Conservation (phyloP, 1,284 basidiomycete genomes). For the Malassezia furfur region DNA sequence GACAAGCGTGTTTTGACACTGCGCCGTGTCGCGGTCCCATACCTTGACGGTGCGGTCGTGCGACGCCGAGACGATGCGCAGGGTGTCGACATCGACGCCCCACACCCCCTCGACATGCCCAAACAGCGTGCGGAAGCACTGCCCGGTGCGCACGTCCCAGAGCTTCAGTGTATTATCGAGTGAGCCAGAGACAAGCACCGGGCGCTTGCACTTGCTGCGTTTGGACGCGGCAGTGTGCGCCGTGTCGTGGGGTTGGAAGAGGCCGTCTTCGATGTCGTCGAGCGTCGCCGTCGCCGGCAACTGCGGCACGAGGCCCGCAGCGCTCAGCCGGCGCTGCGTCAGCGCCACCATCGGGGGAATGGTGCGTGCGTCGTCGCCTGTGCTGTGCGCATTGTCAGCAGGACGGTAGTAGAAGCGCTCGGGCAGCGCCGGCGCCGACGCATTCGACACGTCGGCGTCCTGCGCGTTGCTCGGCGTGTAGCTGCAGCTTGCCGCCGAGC, state of each 20-base stretch:
- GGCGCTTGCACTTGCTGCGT: conserved; percentile 15
- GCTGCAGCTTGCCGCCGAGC: not conserved
- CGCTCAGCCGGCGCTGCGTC: conserved; percentile 32
- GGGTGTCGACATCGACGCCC: conserved; percentile 82
- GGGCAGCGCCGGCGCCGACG: conserved; percentile 9
- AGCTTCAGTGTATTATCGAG: conserved; percentile 92
- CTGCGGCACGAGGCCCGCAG: conserved; percentile 34
- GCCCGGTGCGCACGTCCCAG: conserved; percentile 86
- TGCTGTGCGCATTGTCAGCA: not conserved
- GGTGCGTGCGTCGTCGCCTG: conserved; percentile 4
- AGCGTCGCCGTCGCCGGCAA: conserved; percentile 39
- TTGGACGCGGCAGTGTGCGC: not conserved
- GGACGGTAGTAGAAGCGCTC: conserved; percentile 18
- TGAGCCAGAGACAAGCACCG: conserved; percentile 76
- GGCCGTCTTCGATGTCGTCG: conserved; percentile 36
- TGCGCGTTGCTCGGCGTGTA: not conserved
- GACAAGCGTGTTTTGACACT: conserved; percentile 78
- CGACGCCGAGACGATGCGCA: conserved; percentile 80
- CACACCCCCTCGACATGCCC: conserved; percentile 90
- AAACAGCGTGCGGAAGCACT: conserved; percentile 73
- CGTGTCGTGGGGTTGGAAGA: conserved; percentile 10
- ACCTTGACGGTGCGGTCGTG: conserved; percentile 82
- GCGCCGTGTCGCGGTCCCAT: conserved; percentile 83
- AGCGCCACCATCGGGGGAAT: conserved; percentile 33
- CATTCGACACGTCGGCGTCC: not conserved